These are phyloP conservation scores for Saccharomycopsis hybrid DNA, from an alignment of 1,139 yeast genomes.

Conservation along the genomic window DNA sequence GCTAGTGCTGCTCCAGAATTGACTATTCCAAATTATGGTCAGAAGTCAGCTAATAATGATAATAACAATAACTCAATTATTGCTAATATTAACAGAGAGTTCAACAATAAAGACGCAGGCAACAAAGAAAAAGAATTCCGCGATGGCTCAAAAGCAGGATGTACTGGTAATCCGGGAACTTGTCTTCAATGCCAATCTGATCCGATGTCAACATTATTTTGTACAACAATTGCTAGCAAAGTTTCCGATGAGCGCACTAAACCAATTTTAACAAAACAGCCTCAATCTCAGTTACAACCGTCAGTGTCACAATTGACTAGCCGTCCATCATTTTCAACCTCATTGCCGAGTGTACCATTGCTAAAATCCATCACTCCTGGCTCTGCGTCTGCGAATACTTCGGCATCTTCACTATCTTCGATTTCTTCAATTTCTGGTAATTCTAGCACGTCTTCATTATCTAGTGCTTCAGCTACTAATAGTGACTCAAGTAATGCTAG, in stretches of 20 bases:
- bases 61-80: not conserved
- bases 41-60: too few species aligned
- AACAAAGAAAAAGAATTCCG: too few species aligned
- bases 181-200: slow-evolving; percentile 80
- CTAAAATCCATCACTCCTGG: too few species aligned
- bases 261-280: slow-evolving; percentile 21
- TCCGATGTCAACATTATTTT: slow-evolving; percentile 84
- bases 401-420: too few species aligned
- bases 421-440: not conserved
- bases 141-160: slow-evolving; percentile 32
- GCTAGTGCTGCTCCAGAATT: not conserved
- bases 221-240: slow-evolving; percentile 73
- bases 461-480: slow-evolving; percentile 23
- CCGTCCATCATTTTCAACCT: too few species aligned
- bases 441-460: not conserved
- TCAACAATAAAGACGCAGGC: not conserved
- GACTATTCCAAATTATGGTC: not conserved
- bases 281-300: slow-evolving; percentile 9
- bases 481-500: too few species aligned
- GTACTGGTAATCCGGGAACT: slow-evolving; percentile 89
- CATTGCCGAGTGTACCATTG: too few species aligned
- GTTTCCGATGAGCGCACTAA: slow-evolving; percentile 24
- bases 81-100: not conserved
- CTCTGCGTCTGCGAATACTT: not conserved
- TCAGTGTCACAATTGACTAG: too few species aligned